A percentile compares a stretch with the other conserved stretches of the same genome.
These are phyloP conservation scores for Stachybotrys chartarum DNA, from an alignment of 2,329 filamentous ascomycete species.

Conservation along the genomic window DNA sequence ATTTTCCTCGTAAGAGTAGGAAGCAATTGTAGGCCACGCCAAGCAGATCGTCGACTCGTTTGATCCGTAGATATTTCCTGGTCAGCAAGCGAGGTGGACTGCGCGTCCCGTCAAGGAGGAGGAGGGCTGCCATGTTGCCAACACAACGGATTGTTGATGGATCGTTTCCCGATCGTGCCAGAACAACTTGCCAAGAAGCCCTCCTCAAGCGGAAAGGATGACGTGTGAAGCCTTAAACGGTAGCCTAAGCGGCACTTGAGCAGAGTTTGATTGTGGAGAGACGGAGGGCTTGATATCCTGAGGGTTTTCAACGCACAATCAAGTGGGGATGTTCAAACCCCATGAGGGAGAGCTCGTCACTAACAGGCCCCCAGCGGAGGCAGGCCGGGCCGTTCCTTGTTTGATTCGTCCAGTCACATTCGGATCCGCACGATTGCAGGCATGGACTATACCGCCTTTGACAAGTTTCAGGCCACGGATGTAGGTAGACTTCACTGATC, in stretches of 20 bases:
- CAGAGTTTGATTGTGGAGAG: neutral
- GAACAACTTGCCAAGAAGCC: slow-evolving; percentile 2
- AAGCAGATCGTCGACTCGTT: neutral
- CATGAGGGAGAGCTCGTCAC: neutral
- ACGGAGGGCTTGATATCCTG: slow-evolving; percentile 1
- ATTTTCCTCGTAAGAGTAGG: neutral
- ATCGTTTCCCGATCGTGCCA: neutral
- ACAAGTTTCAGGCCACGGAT: neutral
- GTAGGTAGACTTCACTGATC: neutral
- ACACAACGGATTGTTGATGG: neutral
- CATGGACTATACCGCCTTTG: neutral
- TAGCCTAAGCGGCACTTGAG: neutral
- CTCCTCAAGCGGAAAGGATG: neutral
- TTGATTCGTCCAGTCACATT: slow-evolving; percentile 1
- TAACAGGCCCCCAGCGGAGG: neutral
- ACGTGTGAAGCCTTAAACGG: neutral
- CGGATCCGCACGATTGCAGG: neutral
- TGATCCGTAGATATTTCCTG: neutral
- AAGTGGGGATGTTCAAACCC: neutral
- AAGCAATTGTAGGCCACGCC: no score
- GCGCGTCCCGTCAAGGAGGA: neutral
- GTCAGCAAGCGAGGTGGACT: neutral
- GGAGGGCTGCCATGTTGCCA: neutral
- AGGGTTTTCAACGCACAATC: neutral
- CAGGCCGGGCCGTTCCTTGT: neutral